Evolutionary conservation across 768 basidiomycete species (phyloP), one percentile per base, ranked within the genome.

Genomic region (Tylopilus subfusipes): DNA sequence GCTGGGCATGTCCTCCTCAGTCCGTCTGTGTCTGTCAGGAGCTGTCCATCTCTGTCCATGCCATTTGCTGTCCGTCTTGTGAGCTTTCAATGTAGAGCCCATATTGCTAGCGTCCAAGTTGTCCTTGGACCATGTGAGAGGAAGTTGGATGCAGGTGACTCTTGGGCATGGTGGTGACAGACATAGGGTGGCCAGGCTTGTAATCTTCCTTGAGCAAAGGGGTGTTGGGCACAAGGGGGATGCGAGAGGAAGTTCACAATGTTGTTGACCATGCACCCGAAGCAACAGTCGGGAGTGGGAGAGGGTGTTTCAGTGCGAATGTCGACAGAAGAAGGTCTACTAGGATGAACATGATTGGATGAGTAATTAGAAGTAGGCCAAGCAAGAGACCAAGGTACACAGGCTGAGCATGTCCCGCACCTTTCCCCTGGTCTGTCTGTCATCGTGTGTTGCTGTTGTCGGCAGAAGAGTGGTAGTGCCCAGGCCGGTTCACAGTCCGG

Each of bases 311-410:
- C 54, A 22, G 51, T 39, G 13, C 2, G 66, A 16, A 45, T 14
- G 19, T 66, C 56, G 11, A 47, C 27, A 25, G 58, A 42, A n/a
- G 62, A 64, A 6, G 8, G 42, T 57, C 50, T 61, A 55, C 27
- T 31, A 10, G 55, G 39, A 58, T 46, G 54, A 31, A 43, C 21
- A 38, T 36, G 56, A 47, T 43, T 30, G 33, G 68, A 62, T 65
- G 73, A 48, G 47, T 75, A 67, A 16, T 66, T 68, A 14, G 87
- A n/a, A n/a, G n/a, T n/a, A n/a, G n/a, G n/a, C n/a, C n/a, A n/a
- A n/a, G n/a, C n/a, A n/a, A n/a, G n/a, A n/a, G n/a, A n/a, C n/a
- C n/a, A n/a, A n/a, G n/a, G n/a, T n/a, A n/a, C n/a, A n/a, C n/a
- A n/a, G n/a, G n/a, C n/a, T n/a, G n/a, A n/a, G n/a, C n/a, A n/a